Base-by-base conservation (phyloP, 176 grass and related monocot species). In the Aechmea fasciata region DNA sequence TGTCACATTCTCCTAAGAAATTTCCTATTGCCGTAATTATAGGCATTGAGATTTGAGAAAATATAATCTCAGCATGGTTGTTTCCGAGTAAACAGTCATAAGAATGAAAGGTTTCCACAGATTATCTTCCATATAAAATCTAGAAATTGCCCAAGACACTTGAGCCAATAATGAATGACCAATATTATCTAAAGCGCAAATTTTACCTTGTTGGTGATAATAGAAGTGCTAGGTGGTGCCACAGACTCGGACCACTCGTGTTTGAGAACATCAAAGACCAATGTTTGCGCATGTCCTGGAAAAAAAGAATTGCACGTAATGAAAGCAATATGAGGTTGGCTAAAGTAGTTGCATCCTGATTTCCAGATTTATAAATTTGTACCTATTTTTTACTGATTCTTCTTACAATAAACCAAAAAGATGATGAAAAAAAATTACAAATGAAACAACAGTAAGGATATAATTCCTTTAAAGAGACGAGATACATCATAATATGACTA, bases 171-270 rank as follows among this genome's bases (percentile, higher is more conserved):
- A 49, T 69, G 49, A 15, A 63, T 33, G 68, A 26, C 25, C 55
- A 78, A 33, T 3, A 61, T 47, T 11, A 23, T 63, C 59, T 13
- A 19, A 51, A 12, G 10, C 61, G 49, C 47, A 55, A 71, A 70
- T 81, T 81, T 69, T 82, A 99, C 94, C 87, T 85, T 93, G 75
- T 87, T 92, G 20, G 86, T 90, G 22, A 82, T 93, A 72, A 92
- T 84, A 69, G 94, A 99, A 70, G 83, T 67, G 83, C 84, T 87
- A 65, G 94, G 89, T 66, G 94, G 90, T 15, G 79, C 71, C 47
- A 93, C 86, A 72, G 81, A 90, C 65, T 87, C 84, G 20, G 89
- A 85, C 94, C 94, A 99, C 75, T 88, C 91, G 19, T 81, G 85
- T 78, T 87, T 86, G 17, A 92, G 68, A 53, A 99, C 71, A 81